phyloP scores from a whole-genome alignment of 169 alveolate genomes.

The Eimeria tenella region DNA sequence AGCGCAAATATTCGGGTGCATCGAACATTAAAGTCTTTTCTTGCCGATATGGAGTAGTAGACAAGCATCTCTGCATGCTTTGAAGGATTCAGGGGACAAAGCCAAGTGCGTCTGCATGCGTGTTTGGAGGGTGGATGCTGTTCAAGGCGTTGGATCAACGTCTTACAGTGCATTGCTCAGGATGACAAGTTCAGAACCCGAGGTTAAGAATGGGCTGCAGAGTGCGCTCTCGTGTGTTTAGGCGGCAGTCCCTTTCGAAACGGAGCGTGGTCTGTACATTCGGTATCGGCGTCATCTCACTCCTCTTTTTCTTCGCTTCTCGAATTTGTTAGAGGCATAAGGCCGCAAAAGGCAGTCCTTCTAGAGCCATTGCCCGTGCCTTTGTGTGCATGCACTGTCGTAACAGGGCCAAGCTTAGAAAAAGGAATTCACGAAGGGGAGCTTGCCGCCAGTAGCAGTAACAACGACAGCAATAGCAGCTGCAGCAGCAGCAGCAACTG shows the following conservation, averaged over 20 bases:
- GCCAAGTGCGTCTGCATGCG: too few species aligned
- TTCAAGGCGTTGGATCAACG: too few species aligned
- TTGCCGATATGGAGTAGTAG: too few species aligned
- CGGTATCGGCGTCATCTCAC: background rate
- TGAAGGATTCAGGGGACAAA: too few species aligned
- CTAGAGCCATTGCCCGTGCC: slow-evolving; percentile 24
- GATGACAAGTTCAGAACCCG: background rate
- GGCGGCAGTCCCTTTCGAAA: background rate
- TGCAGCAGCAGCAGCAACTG: background rate
- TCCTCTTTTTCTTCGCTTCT: slow-evolving; percentile 14
- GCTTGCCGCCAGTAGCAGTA: slow-evolving; percentile 5
- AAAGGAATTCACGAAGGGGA: background rate
- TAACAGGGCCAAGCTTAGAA: background rate
- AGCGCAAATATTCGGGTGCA: too few species aligned
- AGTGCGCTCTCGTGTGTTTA: background rate
- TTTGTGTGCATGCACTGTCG: background rate
- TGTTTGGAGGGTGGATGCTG: too few species aligned
- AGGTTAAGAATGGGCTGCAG: background rate
- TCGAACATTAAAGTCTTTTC: too few species aligned
- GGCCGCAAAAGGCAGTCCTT: slow-evolving; percentile 10
- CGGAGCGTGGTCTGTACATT: background rate
- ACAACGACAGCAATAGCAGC: background rate
- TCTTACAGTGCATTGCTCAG: background rate
- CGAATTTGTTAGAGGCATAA: background rate
- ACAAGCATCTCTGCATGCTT: too few species aligned